Percentiles rank a stretch among this genome's conserved stretches.
Conservation (phyloP, 2,329 filamentous ascomycete species). For the Aspergillus quadricinctus region DNA sequence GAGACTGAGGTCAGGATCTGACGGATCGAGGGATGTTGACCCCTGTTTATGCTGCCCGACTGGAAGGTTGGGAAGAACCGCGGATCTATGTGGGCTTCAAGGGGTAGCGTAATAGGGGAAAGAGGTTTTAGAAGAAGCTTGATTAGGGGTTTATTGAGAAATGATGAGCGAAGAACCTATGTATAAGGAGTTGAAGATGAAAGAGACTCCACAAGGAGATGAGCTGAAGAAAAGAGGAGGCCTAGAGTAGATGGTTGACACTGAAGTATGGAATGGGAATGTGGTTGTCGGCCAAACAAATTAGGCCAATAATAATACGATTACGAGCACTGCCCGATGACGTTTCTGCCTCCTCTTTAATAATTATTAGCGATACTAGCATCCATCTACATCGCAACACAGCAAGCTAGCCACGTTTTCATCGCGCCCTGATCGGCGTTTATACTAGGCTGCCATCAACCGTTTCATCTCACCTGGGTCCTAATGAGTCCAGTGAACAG, state of each 20-base stretch:
- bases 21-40: not conserved
- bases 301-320: not conserved
- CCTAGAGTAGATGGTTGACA: constrained; percentile 1
- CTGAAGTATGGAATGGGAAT: constrained; percentile 16
- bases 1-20: not conserved
- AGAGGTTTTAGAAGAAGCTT: not conserved
- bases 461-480: constrained; percentile 6
- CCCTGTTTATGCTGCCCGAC: not conserved
- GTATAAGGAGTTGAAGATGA: not conserved
- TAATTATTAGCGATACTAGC: not conserved
- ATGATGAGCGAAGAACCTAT: not conserved
- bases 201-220: not conserved
- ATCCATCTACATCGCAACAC: not conserved
- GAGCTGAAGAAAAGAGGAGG: constrained; percentile 4
- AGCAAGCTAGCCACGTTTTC: not conserved
- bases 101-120: not conserved
- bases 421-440: not conserved
- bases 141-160: not conserved
- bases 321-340: constrained; percentile 19
- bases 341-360: constrained; percentile 16
- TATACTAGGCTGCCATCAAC: not conserved
- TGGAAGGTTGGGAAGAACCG: not conserved
- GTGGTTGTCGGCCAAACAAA: constrained; percentile 14
- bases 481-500: constrained; percentile 40
- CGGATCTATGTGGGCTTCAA: not conserved